These are phyloP conservation scores for Termitomyces sp. DNA, from an alignment of 768 basidiomycete species.

Conservation along the genomic window DNA sequence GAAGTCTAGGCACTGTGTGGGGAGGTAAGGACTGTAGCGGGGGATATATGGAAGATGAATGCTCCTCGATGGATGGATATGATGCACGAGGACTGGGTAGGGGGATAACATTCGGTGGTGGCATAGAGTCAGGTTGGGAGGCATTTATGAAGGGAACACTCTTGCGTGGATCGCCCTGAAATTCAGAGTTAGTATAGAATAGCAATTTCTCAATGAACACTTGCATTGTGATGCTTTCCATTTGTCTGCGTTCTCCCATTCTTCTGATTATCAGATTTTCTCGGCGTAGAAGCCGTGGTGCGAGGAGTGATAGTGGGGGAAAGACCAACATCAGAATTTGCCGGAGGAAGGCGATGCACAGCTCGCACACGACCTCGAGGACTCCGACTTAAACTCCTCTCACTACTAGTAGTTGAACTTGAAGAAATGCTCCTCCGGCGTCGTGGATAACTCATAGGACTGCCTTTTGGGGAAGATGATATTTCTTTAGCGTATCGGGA, in stretches of 20 bases:
- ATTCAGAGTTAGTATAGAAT: neutral
- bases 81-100: conserved; percentile 10
- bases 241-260: conserved; percentile 32
- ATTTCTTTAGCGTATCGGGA: conserved; percentile 16
- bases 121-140: conserved; percentile 20
- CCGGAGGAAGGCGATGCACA: conserved; percentile 57
- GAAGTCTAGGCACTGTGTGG: neutral
- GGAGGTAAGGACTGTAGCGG: conserved; percentile 1
- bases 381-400: conserved; percentile 53
- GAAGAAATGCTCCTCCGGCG: conserved; percentile 50
- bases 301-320: conserved; percentile 17
- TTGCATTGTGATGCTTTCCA: conserved; percentile 28
- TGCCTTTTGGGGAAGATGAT: conserved; percentile 35
- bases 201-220: conserved; percentile 3
- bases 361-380: conserved; percentile 45
- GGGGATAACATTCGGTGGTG: conserved; percentile 22
- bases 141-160: conserved; percentile 4
- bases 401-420: conserved; percentile 48
- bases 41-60: conserved; percentile 1
- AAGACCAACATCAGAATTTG: conserved; percentile 27
- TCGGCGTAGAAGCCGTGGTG: conserved; percentile 7
- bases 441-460: conserved; percentile 23
- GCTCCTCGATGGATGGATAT: conserved; percentile 6
- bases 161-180: conserved; percentile 13
- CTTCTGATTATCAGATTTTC: conserved; percentile 21